Base-by-base conservation (phyloP, 495 filamentous ascomycete genomes). In the Penicillium psychrofluorescens region DNA sequence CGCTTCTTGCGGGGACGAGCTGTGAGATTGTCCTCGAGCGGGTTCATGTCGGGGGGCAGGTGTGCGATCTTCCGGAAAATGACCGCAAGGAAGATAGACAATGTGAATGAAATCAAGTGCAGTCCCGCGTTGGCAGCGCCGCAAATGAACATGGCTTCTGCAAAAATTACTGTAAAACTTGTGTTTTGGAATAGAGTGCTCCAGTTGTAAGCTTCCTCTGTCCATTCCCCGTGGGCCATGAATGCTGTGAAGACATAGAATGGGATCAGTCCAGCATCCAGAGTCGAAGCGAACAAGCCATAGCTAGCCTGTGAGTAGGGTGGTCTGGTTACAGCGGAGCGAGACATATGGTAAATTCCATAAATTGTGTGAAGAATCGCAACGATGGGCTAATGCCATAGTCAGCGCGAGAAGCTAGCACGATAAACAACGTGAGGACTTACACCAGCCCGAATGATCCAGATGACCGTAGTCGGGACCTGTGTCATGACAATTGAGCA, bases 21-120 rank as follows among this genome's bases (percentile, higher is more conserved):
- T 6, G 90, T 95, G 32, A 95, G 64, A 51, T 92, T 84, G 51
- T 85, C 80, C 54, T 95, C 90, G 7, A 95, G 66, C 7, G 90
- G 90, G 51, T 95, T 95, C 84, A 94, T 86, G 52, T 95, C 90
- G 0, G 90, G 90, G 2, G 90, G 90, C 43, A 95, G 74, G 11
- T 70, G 69, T 16, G 80, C 68, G 51, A 95, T 95, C 50, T 86
- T 80, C 8, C 81, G 79, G 80, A 95, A 95, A 48, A 85, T 75
- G 39, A 86, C 53, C 2, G 76, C 77, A 7, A 95, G 71, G 51
- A 80, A 94, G 14, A 85, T 58, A 1, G 84, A 85, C 27, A 94
- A 68, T 8, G 64, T 64, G 5, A 90, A 59, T 4, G 86, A 87
- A 8, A 90, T 42, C 2, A 81, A 62, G 56, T 95, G 89, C 9